Base-by-base conservation (phyloP, 176 grass and related monocot genomes). In the Sorghum bicolor region DNA sequence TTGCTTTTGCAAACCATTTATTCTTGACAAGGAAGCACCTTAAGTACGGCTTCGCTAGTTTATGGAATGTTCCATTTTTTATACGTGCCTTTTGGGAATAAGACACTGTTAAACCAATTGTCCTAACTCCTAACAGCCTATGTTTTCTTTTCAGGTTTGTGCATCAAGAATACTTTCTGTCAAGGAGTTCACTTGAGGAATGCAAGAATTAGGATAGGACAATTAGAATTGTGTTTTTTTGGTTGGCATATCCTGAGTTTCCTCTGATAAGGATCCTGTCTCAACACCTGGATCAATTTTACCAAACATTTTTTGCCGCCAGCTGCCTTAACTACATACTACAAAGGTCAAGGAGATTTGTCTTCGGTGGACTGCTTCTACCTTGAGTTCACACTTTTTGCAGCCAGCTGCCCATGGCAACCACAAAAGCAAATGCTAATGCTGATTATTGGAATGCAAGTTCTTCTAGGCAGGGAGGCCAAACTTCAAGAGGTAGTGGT, bases 131-230 rank as follows among this genome's bases (percentile, higher is more conserved):
- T 63, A 43, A 34, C 25, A 71, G 26, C 28, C 6, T 85, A n/a
- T 63, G 31, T 53, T 78, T 81, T 70, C 41, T 76, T 25, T 75
- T 82, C 43, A 86, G 83, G 65, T n/a, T 65, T 86, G 43, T 55
- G 20, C 63, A 12, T 36, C 29, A 67, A 76, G 28, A 33, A 53
- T 22, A 52, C 40, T 64, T 80, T 28, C 24, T 79, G 74, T 83
- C 66, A 79, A 72, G 14, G 71, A 36, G 37, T 41, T 34, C 45
- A 24, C 58, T 83, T 34, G 48, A 83, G 50, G 88, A 64, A 57
- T 67, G 66, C 52, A 88, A 88, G 71, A 88, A 86, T 60, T 11
- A 63, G 71, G 80, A 19, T 24, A 26, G 32, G 44, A 84, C 83
- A 20, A 28, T 78, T 15, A 86, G 45, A 67, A 57, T 24, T 58